Conservation (phyloP, 495 filamentous ascomycete species). For the Acidomyces sp. region DNA sequence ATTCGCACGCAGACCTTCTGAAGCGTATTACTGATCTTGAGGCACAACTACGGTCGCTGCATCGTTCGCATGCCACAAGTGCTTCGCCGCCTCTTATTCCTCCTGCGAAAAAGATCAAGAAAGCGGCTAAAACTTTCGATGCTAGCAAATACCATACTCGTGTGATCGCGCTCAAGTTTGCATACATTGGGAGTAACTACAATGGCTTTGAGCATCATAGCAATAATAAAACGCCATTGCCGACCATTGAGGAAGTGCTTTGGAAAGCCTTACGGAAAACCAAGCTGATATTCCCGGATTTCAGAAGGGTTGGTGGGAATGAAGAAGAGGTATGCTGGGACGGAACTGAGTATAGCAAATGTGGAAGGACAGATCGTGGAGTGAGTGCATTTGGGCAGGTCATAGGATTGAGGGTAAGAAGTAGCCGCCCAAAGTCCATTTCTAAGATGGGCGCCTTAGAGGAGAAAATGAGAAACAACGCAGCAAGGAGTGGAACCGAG, state of each 20-base stretch:
- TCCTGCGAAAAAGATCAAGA: conserved; percentile 16
- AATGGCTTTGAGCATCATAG: conserved; percentile 79
- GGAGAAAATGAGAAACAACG: conserved; percentile 13
- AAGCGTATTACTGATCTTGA: conserved; percentile 24
- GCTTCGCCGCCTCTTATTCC: conserved; percentile 2
- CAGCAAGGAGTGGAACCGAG: conserved; percentile 14
- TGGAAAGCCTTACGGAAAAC: conserved; percentile 78
- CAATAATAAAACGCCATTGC: conserved; percentile 48
- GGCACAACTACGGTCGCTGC: conserved; percentile 13
- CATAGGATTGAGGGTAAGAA: conserved; percentile 66
- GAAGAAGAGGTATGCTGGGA: conserved; percentile 51
- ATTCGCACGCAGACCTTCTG: conserved; percentile 21
- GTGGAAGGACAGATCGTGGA: conserved; percentile 80
- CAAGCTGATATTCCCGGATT: conserved; percentile 62
- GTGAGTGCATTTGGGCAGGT: conserved; percentile 98
- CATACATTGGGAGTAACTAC: conserved; percentile 81
- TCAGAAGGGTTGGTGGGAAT: conserved; percentile 4
- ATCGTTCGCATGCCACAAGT: neutral
- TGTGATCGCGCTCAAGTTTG: conserved; percentile 79
- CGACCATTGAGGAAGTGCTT: conserved; percentile 80
- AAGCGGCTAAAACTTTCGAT: conserved; percentile 42
- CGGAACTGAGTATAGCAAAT: conserved; percentile 79
- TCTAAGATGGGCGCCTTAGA: conserved; percentile 1
- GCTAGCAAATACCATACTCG: conserved; percentile 69
- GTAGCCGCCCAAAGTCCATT: conserved; percentile 44